Evolutionary conservation across 495 filamentous ascomycete genomes (phyloP).

Genomic region (Aspergillus leporis): DNA sequence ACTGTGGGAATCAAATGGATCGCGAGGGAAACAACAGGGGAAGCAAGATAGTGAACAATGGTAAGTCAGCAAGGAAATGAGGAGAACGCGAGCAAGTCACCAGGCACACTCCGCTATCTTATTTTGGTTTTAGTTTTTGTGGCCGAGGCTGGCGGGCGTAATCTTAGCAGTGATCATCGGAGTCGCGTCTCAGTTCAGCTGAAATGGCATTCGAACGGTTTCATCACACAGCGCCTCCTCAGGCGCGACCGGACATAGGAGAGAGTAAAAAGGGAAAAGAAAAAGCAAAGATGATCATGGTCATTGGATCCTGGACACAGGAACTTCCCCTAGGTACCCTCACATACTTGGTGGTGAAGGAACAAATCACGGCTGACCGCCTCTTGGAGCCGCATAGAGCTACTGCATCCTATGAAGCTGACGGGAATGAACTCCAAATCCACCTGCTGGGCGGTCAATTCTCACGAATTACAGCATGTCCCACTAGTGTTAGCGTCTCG

Average conservation of each 20-base stretch:
- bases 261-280: slow-evolving; percentile 3
- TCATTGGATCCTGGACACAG: slow-evolving; percentile 1
- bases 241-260: neutral
- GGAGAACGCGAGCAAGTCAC: neutral
- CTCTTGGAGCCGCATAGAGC: neutral
- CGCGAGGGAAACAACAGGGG: neutral
- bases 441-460: neutral
- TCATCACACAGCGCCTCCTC: neutral
- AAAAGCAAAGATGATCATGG: slow-evolving; percentile 4
- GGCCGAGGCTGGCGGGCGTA: slow-evolving; percentile 2
- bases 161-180: neutral
- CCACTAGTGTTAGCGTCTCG: neutral
- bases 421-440: neutral
- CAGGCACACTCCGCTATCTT: neutral
- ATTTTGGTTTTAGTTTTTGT: slow-evolving; percentile 2
- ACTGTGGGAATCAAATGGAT: neutral
- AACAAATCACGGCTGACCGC: neutral
- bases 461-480: neutral
- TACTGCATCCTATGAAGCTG: slow-evolving; percentile 1
- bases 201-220: neutral
- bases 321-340: too few species aligned
- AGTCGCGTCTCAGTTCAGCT: neutral
- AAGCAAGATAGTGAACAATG: neutral
- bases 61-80: neutral
- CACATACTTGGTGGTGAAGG: neutral